Percentiles rank a stretch among this genome's conserved stretches.
Evolutionary conservation across 2,329 filamentous ascomycete genomes (phyloP).

Genomic region (Amesomyces nigricolor): DNA sequence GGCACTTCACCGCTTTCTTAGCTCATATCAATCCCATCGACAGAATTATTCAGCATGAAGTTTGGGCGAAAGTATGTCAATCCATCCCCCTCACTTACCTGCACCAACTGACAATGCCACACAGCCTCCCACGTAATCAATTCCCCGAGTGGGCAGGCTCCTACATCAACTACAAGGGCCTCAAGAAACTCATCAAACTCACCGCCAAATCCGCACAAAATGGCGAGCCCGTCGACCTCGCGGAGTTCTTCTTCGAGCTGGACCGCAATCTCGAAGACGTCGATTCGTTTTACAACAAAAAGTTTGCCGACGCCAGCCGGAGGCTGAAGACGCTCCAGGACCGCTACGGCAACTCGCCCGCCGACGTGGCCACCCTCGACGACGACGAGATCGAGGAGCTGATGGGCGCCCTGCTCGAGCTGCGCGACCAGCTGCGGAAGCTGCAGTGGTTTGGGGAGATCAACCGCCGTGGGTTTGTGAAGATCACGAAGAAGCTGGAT

Average conservation of each 20-base stretch:
- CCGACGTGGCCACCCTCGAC: constrained; percentile 68
- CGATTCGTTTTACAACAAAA: constrained; percentile 94
- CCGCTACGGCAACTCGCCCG: constrained; percentile 71
- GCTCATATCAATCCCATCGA: background rate
- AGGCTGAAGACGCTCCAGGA: constrained; percentile 82
- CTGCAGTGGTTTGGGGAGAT: constrained; percentile 98
- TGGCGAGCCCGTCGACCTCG: constrained; percentile 76
- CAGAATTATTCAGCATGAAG: constrained; percentile 30
- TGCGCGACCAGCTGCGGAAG: constrained; percentile 81
- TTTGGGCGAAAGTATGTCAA: constrained; percentile 33
- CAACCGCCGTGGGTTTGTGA: constrained; percentile 89
- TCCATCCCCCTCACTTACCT: background rate
- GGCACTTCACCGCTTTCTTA: too few species aligned
- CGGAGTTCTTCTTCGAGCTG: constrained; percentile 95
- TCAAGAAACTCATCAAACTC: constrained; percentile 93
- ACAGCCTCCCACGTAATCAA: constrained; percentile 71
- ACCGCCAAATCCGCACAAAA: constrained; percentile 59
- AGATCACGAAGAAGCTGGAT: constrained; percentile 98
- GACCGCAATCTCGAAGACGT: constrained; percentile 97
- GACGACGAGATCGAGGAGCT: constrained; percentile 87
- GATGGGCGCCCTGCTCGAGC: constrained; percentile 81
- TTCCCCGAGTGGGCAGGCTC: constrained; percentile 79
- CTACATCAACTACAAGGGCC: constrained; percentile 84
- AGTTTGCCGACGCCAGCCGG: constrained; percentile 77
- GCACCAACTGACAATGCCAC: constrained; percentile 15